Percentiles rank a stretch among this genome's conserved stretches.
Evolutionary conservation across 1,284 basidiomycete genomes (phyloP).

Genomic region (Trichosporon inkin): DNA sequence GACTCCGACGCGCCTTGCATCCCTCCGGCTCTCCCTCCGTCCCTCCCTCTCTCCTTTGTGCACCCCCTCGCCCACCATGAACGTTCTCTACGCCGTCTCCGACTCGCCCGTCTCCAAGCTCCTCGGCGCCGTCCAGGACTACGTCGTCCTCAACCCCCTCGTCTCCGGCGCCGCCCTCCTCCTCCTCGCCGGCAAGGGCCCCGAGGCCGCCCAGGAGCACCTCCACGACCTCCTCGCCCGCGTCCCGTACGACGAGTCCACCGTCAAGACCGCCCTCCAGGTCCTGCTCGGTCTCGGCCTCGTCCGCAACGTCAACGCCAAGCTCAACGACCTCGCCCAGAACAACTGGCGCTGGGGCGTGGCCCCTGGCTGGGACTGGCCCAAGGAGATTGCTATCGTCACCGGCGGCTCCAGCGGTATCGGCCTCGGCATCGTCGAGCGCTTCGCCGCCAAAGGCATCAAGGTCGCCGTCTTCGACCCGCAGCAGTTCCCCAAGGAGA

Average conservation of each 20-base stretch:
- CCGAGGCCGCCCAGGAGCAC: background rate
- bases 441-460: slow-evolving; percentile 10
- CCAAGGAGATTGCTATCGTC: slow-evolving; percentile 12
- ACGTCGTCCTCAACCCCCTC: slow-evolving; percentile 7
- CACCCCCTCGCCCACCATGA: slow-evolving; percentile 7
- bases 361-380: slow-evolving; percentile 16
- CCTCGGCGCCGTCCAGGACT: background rate
- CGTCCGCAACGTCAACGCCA: slow-evolving; percentile 5
- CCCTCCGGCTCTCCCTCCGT: background rate
- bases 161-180: slow-evolving; percentile 8
- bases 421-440: slow-evolving; percentile 9
- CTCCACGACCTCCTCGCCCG: background rate
- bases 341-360: slow-evolving; percentile 11
- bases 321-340: slow-evolving; percentile 7
- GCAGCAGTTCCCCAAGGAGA: slow-evolving; percentile 8
- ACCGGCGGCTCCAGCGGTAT: slow-evolving; percentile 16
- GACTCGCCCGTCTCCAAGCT: slow-evolving; percentile 9
- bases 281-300: slow-evolving; percentile 8
- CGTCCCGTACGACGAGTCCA: background rate
- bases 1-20: background rate
- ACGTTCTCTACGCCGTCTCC: slow-evolving; percentile 5
- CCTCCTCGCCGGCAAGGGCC: background rate
- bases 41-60: background rate
- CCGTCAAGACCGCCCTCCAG: background rate
- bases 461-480: slow-evolving; percentile 16